Evolutionary conservation across 1,284 basidiomycete species (phyloP).

Genomic region (Ceratobasidium sp.): DNA sequence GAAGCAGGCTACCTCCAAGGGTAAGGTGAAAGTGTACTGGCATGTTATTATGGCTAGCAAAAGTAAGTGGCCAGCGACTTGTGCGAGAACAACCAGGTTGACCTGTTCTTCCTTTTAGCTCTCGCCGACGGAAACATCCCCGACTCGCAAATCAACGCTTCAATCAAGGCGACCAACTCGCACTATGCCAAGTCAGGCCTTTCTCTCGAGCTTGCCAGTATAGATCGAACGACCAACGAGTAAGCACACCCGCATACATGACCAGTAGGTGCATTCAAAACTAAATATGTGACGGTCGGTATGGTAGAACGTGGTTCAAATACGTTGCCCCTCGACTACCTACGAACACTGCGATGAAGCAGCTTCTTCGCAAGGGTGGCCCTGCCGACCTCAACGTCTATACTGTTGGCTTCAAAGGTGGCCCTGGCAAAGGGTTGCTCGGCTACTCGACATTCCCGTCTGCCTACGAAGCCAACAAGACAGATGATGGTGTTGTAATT

Average conservation of each 20-base stretch:
- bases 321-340: slow-evolving; percentile 48
- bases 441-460: slow-evolving; percentile 52
- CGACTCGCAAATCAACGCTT: slow-evolving; percentile 38
- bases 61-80: slow-evolving; percentile 5
- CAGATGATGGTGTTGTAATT: slow-evolving; percentile 51
- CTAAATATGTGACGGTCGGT: not conserved
- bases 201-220: slow-evolving; percentile 50
- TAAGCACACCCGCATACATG: not conserved
- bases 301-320: slow-evolving; percentile 49
- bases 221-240: slow-evolving; percentile 51
- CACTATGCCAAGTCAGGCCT: slow-evolving; percentile 52
- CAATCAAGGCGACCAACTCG: slow-evolving; percentile 52
- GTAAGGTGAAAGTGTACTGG: slow-evolving; percentile 39
- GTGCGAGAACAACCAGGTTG: not conserved
- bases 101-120: slow-evolving; percentile 6
- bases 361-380: slow-evolving; percentile 50
- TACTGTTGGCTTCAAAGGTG: slow-evolving; percentile 48
- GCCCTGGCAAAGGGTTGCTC: slow-evolving; percentile 45
- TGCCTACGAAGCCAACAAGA: slow-evolving; percentile 44
- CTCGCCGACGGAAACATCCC: slow-evolving; percentile 43
- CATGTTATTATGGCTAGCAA: slow-evolving; percentile 41
- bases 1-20: not conserved
- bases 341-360: slow-evolving; percentile 52
- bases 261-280: not conserved
- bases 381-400: slow-evolving; percentile 53